phyloP scores from a whole-genome alignment of 495 filamentous ascomycete species.

The Aspergillus carlsbadensis region DNA sequence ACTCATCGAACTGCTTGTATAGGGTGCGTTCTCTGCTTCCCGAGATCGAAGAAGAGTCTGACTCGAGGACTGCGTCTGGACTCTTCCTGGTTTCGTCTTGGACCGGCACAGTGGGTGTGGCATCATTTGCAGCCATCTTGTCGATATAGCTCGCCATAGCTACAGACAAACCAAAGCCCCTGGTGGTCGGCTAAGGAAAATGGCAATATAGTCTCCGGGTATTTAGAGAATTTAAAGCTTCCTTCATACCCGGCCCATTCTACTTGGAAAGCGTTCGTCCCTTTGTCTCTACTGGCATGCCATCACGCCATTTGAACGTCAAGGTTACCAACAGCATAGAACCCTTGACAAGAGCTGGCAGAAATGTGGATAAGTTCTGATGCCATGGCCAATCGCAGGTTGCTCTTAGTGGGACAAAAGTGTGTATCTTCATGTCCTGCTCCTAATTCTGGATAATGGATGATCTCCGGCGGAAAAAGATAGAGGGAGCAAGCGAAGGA shows the following conservation, averaged over 20 bases:
- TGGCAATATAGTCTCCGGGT: neutral
- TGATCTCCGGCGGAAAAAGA: neutral
- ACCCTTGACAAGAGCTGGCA: neutral
- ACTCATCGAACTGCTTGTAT: constrained; percentile 21
- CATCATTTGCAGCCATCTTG: constrained; percentile 18
- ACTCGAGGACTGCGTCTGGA: constrained; percentile 13
- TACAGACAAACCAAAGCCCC: neutral
- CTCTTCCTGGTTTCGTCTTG: constrained; percentile 13
- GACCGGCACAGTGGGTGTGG: constrained; percentile 4
- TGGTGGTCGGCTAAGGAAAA: constrained; percentile 1
- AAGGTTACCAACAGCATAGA: neutral
- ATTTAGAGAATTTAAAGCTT: constrained; percentile 4
- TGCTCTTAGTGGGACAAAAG: neutral
- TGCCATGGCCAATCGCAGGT: constrained; percentile 10
- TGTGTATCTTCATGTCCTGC: neutral
- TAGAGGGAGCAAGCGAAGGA: neutral
- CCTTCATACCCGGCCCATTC: neutral
- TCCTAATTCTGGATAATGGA: neutral
- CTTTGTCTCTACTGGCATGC: neutral
- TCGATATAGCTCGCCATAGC: constrained; percentile 6
- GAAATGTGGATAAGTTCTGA: neutral
- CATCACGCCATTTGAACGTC: constrained; percentile 19
- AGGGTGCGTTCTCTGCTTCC: constrained; percentile 12
- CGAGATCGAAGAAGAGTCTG: constrained; percentile 26
- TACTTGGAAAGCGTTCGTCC: neutral